phyloP scores from a whole-genome alignment of 306 rosid genomes.

The Corylus americana region DNA sequence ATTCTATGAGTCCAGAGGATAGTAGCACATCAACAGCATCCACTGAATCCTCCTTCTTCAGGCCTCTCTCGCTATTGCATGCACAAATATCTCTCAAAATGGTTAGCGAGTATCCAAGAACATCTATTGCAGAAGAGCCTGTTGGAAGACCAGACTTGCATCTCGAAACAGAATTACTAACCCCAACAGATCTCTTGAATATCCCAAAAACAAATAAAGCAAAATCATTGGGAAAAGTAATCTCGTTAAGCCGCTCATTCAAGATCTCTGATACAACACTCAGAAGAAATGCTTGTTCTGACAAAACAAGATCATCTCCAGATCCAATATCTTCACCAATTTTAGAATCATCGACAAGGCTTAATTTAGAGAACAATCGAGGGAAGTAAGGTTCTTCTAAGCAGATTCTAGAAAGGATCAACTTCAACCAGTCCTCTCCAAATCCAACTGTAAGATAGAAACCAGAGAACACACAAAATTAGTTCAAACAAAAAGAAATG shows the following conservation, averaged over 20 bases:
- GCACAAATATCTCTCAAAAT: conserved; percentile 79
- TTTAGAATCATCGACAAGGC: conserved; percentile 18
- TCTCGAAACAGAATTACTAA: conserved; percentile 31
- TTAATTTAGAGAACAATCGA: conserved; percentile 42
- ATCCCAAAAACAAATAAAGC: conserved; percentile 49
- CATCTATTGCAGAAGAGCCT: conserved; percentile 46
- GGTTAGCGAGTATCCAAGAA: conserved; percentile 70
- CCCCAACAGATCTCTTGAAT: conserved; percentile 52
- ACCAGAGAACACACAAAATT: neutral
- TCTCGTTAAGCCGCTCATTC: conserved; percentile 48
- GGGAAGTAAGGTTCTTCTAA: conserved; percentile 55
- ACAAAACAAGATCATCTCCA: conserved; percentile 29
- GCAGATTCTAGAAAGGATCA: conserved; percentile 71
- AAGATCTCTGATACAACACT: conserved; percentile 48
- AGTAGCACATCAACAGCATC: conserved; percentile 51
- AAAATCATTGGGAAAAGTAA: conserved; percentile 42
- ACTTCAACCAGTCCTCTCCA: conserved; percentile 72
- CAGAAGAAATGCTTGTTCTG: conserved; percentile 60
- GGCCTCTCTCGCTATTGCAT: conserved; percentile 33
- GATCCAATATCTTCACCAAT: conserved; percentile 30
- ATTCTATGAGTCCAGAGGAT: conserved; percentile 53
- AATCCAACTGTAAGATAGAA: conserved; percentile 51
- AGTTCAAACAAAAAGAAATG: conserved; percentile 1
- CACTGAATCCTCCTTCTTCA: conserved; percentile 27
- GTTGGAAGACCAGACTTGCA: conserved; percentile 65